Percentiles rank a stretch among this genome's conserved stretches.
Conservation (phyloP, 176 grass and related monocot species). For the Pontederia paniculata region DNA sequence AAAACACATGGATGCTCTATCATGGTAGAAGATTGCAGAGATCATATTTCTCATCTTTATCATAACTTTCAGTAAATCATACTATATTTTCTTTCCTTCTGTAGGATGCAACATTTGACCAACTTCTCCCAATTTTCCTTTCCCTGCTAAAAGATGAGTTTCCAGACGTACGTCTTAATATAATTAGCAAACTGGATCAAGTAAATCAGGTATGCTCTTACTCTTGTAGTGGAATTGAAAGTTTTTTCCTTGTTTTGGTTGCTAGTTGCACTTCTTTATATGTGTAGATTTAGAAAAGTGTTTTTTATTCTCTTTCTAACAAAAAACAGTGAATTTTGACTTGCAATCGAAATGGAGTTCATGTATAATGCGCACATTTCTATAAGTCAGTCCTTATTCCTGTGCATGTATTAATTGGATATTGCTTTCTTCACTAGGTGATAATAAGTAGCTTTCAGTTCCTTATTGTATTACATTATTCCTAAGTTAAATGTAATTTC, state of each 20-base stretch:
- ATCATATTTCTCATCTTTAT: not conserved
- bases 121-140: constrained; percentile 97
- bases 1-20: too few species aligned
- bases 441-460: not conserved
- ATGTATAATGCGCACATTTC: too few species aligned
- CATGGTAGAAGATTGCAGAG: too few species aligned
- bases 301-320: too few species aligned
- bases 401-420: too few species aligned
- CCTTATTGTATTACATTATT: not conserved
- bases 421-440: too few species aligned
- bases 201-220: constrained; percentile 58
- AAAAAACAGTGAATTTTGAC: too few species aligned
- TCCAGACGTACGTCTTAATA: constrained; percentile 94
- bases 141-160: constrained; percentile 96
- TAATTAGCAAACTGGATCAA: constrained; percentile 99
- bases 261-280: too few species aligned
- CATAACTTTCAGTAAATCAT: not conserved
- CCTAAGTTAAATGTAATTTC: not conserved
- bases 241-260: too few species aligned
- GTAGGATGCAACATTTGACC: constrained; percentile 74
- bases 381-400: too few species aligned
- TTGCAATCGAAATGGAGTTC: too few species aligned
- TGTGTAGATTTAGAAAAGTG: too few species aligned
- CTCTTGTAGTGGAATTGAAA: not conserved
- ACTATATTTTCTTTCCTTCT: constrained; percentile 13